A percentile compares a stretch with the other conserved stretches of the same genome.
These are phyloP conservation scores for Xylariaceae sp. DNA, from an alignment of 2,329 filamentous ascomycete genomes.

Conservation along the genomic window DNA sequence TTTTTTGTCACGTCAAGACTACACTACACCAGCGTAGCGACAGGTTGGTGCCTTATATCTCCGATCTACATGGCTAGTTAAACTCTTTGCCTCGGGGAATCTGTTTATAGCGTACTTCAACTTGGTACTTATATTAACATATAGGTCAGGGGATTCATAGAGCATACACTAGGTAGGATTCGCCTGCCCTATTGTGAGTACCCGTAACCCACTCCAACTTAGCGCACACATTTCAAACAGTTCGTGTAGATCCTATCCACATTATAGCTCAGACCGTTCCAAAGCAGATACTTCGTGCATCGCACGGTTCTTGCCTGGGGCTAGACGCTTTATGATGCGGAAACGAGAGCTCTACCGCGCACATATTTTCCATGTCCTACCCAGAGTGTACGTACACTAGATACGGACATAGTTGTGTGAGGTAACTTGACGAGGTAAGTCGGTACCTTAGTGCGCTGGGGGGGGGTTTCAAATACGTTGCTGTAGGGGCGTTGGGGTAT, in stretches of 20 bases:
- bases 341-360: not conserved
- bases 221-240: not conserved
- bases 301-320: not conserved
- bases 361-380: not conserved
- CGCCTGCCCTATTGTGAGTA: not conserved
- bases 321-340: not conserved
- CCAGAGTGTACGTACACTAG: not conserved
- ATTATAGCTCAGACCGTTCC: conserved; percentile 2
- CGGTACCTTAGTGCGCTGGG: too few species aligned
- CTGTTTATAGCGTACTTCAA: too few species aligned
- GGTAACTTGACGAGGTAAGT: too few species aligned
- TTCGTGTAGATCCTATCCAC: conserved; percentile 12
- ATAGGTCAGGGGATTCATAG: too few species aligned
- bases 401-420: too few species aligned
- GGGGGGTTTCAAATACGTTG: too few species aligned
- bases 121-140: too few species aligned
- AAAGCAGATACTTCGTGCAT: conserved; percentile 9
- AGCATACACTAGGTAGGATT: too few species aligned
- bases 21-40: not conserved
- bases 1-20: conserved; percentile 19
- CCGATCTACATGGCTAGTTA: too few species aligned
- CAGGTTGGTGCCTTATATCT: not conserved
- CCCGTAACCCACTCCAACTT: conserved; percentile 1
- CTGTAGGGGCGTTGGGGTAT: too few species aligned
- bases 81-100: too few species aligned